These are phyloP conservation scores for Lichina pygmaea DNA, from an alignment of 495 filamentous ascomycete genomes.

Conservation along the genomic window DNA sequence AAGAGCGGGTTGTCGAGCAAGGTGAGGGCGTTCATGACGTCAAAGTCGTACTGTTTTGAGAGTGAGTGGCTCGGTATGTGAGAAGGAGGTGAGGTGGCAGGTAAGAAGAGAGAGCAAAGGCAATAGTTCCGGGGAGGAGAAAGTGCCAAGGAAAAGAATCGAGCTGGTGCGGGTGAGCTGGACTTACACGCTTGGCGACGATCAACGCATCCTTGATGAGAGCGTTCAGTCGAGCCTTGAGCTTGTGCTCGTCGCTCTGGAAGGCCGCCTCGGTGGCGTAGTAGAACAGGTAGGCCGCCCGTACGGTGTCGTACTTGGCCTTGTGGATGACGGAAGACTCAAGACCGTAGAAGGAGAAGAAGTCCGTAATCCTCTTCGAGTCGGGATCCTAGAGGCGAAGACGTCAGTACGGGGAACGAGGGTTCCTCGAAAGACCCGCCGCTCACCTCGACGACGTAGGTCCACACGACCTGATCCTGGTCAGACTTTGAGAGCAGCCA, in stretches of 20 bases:
- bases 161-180: too few relatives aligned
- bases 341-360: constrained; percentile 88
- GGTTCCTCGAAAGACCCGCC: not conserved
- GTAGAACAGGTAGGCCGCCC: constrained; percentile 87
- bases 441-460: constrained; percentile 62
- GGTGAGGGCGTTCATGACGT: constrained; percentile 91
- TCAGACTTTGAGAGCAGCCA: constrained; percentile 50
- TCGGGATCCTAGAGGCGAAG: constrained; percentile 17
- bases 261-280: constrained; percentile 76
- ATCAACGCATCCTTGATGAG: constrained; percentile 71
- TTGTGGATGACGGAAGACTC: constrained; percentile 71
- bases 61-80: not conserved
- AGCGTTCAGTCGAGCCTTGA: constrained; percentile 44
- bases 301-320: constrained; percentile 45
- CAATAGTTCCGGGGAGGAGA: too few relatives aligned
- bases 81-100: too few relatives aligned
- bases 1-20: constrained; percentile 83
- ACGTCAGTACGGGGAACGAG: not conserved
- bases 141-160: too few relatives aligned
- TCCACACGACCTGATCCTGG: constrained; percentile 63
- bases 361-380: constrained; percentile 71
- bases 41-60: constrained; percentile 35
- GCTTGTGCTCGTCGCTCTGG: constrained; percentile 21
- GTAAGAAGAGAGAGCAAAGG: too few relatives aligned
- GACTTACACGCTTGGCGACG: constrained; percentile 44